Percentiles rank a stretch among this genome's conserved stretches.
Conservation (phyloP, 1,284 basidiomycete genomes). For the Trichosporon asahii region DNA sequence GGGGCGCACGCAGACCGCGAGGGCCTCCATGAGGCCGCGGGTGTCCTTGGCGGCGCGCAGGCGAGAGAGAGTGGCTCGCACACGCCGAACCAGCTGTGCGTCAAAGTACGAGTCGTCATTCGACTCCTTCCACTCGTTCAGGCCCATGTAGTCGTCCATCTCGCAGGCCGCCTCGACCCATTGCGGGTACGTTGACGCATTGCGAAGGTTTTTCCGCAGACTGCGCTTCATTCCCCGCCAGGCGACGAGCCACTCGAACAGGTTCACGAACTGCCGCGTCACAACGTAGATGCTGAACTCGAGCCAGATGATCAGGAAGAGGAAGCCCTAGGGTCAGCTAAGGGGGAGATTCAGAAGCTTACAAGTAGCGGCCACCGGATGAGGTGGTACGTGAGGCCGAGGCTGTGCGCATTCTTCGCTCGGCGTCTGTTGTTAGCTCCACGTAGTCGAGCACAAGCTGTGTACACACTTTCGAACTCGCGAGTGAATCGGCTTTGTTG, state of each 20-base stretch:
- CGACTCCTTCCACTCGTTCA: constrained; percentile 78
- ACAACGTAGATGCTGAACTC: constrained; percentile 85
- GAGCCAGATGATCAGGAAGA: constrained; percentile 76
- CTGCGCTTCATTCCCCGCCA: constrained; percentile 83
- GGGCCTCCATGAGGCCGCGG: constrained; percentile 78
- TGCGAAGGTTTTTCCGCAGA: constrained; percentile 70
- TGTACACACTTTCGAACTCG: constrained; percentile 56
- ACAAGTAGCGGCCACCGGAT: constrained; percentile 87
- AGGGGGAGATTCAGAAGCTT: constrained; percentile 31
- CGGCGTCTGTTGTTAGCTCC: constrained; percentile 17
- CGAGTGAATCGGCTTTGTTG: constrained; percentile 66
- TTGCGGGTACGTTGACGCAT: constrained; percentile 65
- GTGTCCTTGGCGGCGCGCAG: constrained; percentile 61
- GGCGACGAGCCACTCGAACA: constrained; percentile 85
- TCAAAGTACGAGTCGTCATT: constrained; percentile 88
- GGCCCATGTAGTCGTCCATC: constrained; percentile 76
- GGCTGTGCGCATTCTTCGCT: constrained; percentile 54
- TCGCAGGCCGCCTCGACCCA: constrained; percentile 80
- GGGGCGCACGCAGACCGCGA: constrained; percentile 85
- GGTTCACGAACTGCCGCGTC: constrained; percentile 85
- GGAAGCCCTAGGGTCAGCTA: constrained; percentile 59
- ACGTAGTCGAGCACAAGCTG: background rate
- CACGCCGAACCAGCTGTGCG: constrained; percentile 56
- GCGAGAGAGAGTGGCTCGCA: constrained; percentile 39
- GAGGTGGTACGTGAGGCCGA: constrained; percentile 75